phyloP scores from a whole-genome alignment of 75 land plant genomes.

The Chamaecyparis obtusa region DNA sequence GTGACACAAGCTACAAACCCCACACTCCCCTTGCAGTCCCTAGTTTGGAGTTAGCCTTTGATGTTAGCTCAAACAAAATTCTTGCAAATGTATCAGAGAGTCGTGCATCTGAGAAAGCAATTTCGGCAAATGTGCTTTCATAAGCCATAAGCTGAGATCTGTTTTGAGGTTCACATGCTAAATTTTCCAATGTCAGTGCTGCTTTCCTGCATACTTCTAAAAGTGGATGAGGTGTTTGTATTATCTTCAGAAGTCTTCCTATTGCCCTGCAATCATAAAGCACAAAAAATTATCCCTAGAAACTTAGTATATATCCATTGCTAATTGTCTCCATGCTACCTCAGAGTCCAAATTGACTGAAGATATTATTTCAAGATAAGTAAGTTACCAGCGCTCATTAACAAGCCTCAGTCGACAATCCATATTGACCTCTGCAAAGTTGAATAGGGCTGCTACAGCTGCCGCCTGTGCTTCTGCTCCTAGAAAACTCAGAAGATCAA shows the following conservation, averaged over 20 bases:
- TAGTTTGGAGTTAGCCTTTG: slow-evolving; percentile 64
- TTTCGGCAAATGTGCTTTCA: slow-evolving; percentile 89
- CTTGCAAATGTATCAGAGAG: slow-evolving; percentile 92
- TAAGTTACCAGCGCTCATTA: slow-evolving; percentile 81
- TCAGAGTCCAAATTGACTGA: neutral
- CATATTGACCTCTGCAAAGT: slow-evolving; percentile 94
- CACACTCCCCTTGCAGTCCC: slow-evolving; percentile 67
- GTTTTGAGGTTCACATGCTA: slow-evolving; percentile 93
- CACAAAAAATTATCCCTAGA: neutral
- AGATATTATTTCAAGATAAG: neutral
- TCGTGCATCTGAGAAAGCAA: slow-evolving; percentile 70
- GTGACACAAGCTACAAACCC: slow-evolving; percentile 43
- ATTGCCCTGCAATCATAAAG: slow-evolving; percentile 61
- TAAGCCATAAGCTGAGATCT: slow-evolving; percentile 57
- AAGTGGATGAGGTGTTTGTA: slow-evolving; percentile 71
- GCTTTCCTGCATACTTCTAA: slow-evolving; percentile 91
- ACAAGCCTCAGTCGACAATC: slow-evolving; percentile 96
- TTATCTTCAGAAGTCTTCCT: slow-evolving; percentile 79
- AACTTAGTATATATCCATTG: neutral
- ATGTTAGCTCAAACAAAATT: slow-evolving; percentile 82
- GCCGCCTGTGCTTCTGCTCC: slow-evolving; percentile 91
- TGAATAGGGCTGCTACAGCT: slow-evolving; percentile 90
- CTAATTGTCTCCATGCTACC: neutral
- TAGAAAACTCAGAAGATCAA: slow-evolving; percentile 75
- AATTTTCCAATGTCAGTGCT: slow-evolving; percentile 77